Evolutionary conservation across 495 filamentous ascomycete genomes (phyloP).

Genomic region (Mycothermus thermophilus): DNA sequence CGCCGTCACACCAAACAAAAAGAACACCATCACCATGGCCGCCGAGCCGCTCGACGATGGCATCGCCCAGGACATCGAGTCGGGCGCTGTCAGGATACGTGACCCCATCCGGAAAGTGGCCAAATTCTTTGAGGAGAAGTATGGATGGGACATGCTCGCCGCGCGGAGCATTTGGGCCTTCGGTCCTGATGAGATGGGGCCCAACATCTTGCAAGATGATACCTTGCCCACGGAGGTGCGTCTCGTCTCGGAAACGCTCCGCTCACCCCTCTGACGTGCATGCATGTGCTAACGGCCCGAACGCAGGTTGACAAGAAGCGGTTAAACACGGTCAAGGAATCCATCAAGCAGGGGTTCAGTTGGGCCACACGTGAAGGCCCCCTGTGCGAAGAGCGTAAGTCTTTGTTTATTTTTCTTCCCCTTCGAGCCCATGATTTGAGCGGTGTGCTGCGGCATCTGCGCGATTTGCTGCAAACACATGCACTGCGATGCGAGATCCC

Average conservation of each 20-base stretch:
- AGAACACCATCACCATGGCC: conserved; percentile 98
- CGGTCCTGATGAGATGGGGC: conserved; percentile 86
- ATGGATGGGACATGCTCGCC: conserved; percentile 92
- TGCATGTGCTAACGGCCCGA: conserved; percentile 6
- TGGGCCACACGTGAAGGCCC: conserved; percentile 95
- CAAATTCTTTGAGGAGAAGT: conserved; percentile 93
- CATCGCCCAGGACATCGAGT: conserved; percentile 91
- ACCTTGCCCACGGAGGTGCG: conserved; percentile 68
- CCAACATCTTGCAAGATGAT: conserved; percentile 95
- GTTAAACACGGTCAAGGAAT: conserved; percentile 76
- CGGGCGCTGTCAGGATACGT: conserved; percentile 75
- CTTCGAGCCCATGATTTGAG: conserved; percentile 1
- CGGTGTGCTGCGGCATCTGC: conserved; percentile 9
- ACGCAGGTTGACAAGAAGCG: conserved; percentile 72
- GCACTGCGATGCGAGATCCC: neutral
- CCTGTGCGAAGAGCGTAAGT: conserved; percentile 94
- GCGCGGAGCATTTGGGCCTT: conserved; percentile 97
- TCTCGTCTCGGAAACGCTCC: conserved; percentile 18
- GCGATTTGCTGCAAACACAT: too few species aligned
- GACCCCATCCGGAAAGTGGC: conserved; percentile 88
- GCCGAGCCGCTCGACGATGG: conserved; percentile 90
- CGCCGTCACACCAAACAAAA: conserved; percentile 94
- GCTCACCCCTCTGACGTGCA: neutral
- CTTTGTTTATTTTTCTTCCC: conserved; percentile 6
- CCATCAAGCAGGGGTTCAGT: conserved; percentile 84